Percentiles rank a stretch among this genome's conserved stretches.
Evolutionary conservation across 371 early-diverging fungal genomes (phyloP).

Genomic region (Circinella minor): DNA sequence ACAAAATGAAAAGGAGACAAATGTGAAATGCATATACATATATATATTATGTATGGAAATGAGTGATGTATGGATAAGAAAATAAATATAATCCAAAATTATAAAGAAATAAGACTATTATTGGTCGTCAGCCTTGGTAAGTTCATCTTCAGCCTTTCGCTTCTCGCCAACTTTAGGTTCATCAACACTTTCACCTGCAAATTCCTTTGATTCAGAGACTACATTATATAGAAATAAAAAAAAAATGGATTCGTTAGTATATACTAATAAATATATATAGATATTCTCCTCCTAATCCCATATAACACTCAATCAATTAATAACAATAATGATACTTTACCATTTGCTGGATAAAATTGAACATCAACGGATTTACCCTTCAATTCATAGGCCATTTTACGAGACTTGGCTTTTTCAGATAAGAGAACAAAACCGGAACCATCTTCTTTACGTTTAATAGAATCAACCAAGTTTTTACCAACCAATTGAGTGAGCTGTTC

Average conservation of each 20-base stretch:
- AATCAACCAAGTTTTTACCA: slow-evolving; percentile 2
- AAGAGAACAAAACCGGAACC: slow-evolving; percentile 7
- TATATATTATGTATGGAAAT: too few relatives aligned
- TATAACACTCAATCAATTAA: not conserved
- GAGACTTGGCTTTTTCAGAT: not conserved
- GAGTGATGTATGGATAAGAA: too few relatives aligned
- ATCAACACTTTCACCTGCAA: not conserved
- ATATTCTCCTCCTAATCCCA: too few relatives aligned
- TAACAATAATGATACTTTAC: not conserved
- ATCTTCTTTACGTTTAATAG: not conserved
- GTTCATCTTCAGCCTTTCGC: slow-evolving; percentile 17
- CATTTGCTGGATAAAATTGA: not conserved
- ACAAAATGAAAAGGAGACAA: not conserved
- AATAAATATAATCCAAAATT: not conserved
- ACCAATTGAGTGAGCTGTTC: not conserved
- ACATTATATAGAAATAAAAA: not conserved
- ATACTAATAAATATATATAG: too few relatives aligned
- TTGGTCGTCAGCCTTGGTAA: not conserved
- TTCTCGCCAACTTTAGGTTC: slow-evolving; percentile 16
- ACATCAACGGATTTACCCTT: not conserved
- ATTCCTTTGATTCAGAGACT: not conserved
- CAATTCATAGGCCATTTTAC: not conserved
- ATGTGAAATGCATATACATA: not conserved
- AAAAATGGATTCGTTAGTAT: not conserved
- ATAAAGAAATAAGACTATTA: not conserved